phyloP scores from a whole-genome alignment of 1,139 yeast species.

The Sugiyamaella japonica region DNA sequence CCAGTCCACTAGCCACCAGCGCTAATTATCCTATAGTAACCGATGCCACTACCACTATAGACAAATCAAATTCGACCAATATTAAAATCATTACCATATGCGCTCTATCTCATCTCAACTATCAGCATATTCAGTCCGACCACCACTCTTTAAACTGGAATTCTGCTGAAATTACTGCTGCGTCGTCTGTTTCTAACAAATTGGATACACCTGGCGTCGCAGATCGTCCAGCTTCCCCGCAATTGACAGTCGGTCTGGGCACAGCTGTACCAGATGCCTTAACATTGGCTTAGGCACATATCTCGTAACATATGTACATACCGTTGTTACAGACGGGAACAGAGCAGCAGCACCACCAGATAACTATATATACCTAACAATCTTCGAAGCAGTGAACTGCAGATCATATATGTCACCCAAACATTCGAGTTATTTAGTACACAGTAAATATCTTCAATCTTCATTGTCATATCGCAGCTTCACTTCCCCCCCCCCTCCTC shows the following conservation, averaged over 20 bases:
- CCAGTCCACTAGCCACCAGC: background rate
- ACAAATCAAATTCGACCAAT: background rate
- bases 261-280: background rate
- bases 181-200: background rate
- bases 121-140: background rate
- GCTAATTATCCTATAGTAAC: background rate
- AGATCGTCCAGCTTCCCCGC: background rate
- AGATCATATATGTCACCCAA: no score
- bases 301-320: no score
- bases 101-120: background rate
- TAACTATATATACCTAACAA: no score
- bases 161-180: background rate
- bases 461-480: no score
- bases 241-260: background rate
- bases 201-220: background rate
- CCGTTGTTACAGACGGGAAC: no score
- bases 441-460: no score
- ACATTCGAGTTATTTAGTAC: no score
- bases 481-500: no score
- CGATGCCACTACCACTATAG: background rate
- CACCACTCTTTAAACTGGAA: background rate
- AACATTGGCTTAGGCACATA: background rate
- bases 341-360: no score
- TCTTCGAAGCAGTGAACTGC: no score
- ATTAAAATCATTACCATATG: background rate